Percentiles rank a stretch among this genome's conserved stretches.
Evolutionary conservation across 768 basidiomycete genomes (phyloP).

Genomic region (Daedaleopsis nitida): DNA sequence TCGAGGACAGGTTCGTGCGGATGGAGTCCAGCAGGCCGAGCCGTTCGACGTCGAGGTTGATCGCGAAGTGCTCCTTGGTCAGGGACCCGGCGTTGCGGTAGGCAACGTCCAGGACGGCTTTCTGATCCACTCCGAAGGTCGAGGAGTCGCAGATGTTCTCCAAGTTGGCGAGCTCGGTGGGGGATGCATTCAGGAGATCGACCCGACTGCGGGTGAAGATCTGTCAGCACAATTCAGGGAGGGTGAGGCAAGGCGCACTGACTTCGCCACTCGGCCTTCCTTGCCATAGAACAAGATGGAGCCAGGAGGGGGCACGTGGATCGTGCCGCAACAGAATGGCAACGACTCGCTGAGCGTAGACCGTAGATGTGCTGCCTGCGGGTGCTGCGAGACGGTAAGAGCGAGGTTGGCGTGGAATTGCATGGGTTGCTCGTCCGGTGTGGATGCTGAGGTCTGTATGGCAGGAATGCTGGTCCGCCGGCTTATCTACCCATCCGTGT

Average conservation of each 20-base stretch:
- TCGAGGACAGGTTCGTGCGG: slow-evolving; percentile 31
- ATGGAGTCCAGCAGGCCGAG: slow-evolving; percentile 32
- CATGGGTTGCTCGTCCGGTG: too few species aligned
- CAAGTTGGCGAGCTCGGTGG: slow-evolving; percentile 29
- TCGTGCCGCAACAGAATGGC: background rate
- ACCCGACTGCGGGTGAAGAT: slow-evolving; percentile 8
- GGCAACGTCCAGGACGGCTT: slow-evolving; percentile 42
- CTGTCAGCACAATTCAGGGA: background rate
- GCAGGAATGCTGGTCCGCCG: too few species aligned
- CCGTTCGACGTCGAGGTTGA: slow-evolving; percentile 33
- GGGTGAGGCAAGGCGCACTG: background rate
- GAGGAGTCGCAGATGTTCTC: slow-evolving; percentile 40
- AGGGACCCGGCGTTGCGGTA: slow-evolving; percentile 49
- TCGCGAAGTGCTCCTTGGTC: slow-evolving; percentile 37
- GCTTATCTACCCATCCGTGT: background rate
- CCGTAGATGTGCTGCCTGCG: background rate
- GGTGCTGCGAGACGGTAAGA: background rate
- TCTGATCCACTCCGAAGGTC: slow-evolving; percentile 39
- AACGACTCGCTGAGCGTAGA: background rate
- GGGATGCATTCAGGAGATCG: slow-evolving; percentile 13
- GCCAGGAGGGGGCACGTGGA: background rate
- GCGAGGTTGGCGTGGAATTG: background rate
- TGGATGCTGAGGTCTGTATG: background rate
- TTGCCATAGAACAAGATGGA: too few species aligned
- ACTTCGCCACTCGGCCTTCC: background rate